These are phyloP conservation scores for Cytospora piceae DNA, from an alignment of 2,329 filamentous ascomycete species.

Conservation along the genomic window DNA sequence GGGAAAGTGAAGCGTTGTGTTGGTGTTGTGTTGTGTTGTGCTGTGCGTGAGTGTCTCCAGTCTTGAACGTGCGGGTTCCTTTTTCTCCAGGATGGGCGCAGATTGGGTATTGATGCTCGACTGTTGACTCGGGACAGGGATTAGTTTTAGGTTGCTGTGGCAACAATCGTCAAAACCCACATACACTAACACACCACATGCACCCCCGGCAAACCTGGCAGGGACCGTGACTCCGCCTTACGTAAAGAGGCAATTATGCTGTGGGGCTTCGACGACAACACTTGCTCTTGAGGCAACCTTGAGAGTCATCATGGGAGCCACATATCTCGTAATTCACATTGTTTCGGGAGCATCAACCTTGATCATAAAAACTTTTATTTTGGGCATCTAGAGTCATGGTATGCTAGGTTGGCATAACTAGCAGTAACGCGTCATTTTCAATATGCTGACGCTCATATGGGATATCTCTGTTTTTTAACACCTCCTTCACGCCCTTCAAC, in stretches of 20 bases:
- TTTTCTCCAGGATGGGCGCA: not conserved
- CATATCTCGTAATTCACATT: not conserved
- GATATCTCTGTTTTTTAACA: slow-evolving; percentile 16
- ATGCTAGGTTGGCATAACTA: slow-evolving; percentile 22
- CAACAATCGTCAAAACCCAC: slow-evolving; percentile 20
- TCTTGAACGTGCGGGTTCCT: slow-evolving; percentile 16
- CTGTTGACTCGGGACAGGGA: slow-evolving; percentile 3
- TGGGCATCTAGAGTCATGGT: slow-evolving; percentile 24
- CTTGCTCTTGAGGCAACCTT: not conserved
- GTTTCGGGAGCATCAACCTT: not conserved
- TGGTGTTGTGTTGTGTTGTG: not conserved
- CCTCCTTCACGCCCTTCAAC: slow-evolving; percentile 4
- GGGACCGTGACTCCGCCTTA: not conserved
- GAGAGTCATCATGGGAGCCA: not conserved
- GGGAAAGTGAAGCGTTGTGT: not conserved
- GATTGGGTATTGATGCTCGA: not conserved
- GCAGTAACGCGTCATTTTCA: slow-evolving; percentile 24
- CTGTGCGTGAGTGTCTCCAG: slow-evolving; percentile 23
- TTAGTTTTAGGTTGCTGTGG: slow-evolving; percentile 30
- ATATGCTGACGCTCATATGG: slow-evolving; percentile 20
- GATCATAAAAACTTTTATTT: slow-evolving; percentile 27
- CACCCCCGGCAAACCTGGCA: not conserved
- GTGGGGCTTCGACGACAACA: not conserved
- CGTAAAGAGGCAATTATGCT: not conserved
- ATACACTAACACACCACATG: not conserved